Percentiles rank a stretch among this genome's conserved stretches.
Conservation (phyloP, 2,329 filamentous ascomycete genomes). For the Alternaria viburni region DNA sequence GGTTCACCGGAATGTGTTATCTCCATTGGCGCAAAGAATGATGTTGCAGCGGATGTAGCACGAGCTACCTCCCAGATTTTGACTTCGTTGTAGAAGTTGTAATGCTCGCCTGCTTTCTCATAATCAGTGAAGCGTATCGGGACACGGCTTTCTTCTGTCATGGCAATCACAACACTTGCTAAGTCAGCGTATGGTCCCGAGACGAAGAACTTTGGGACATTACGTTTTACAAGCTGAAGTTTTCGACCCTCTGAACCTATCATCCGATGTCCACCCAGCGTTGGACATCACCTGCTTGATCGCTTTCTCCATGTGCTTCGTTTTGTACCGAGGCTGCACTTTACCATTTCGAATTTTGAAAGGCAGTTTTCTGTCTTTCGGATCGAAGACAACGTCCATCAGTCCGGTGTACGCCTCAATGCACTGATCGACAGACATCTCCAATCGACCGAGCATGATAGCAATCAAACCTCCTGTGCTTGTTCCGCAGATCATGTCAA, state of each 20-base stretch:
- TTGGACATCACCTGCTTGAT: constrained; percentile 12
- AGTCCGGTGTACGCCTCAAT: constrained; percentile 15
- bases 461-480: constrained; percentile 26
- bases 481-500: constrained; percentile 31
- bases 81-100: constrained; percentile 29
- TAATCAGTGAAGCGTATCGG: constrained; percentile 12
- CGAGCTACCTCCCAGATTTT: constrained; percentile 13
- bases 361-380: constrained; percentile 2
- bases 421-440: constrained; percentile 22
- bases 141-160: constrained; percentile 2
- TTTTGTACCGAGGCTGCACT: constrained; percentile 16
- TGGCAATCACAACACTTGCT: constrained; percentile 8
- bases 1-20: constrained; percentile 41
- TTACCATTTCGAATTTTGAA: constrained; percentile 12
- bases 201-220: neutral
- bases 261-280: constrained; percentile 2
- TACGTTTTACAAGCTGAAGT: constrained; percentile 10
- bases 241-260: constrained; percentile 7
- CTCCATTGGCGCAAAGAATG: constrained; percentile 36
- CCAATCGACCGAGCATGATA: constrained; percentile 23
- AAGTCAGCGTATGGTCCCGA: neutral
- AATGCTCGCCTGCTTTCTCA: constrained; percentile 7
- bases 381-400: constrained; percentile 13
- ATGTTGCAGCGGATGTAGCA: constrained; percentile 5
- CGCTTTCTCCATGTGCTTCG: constrained; percentile 14